Percentiles rank a stretch among this genome's conserved stretches.
phyloP scores from a whole-genome alignment of 805 yeast species.

The Spathaspora passalidarum region DNA sequence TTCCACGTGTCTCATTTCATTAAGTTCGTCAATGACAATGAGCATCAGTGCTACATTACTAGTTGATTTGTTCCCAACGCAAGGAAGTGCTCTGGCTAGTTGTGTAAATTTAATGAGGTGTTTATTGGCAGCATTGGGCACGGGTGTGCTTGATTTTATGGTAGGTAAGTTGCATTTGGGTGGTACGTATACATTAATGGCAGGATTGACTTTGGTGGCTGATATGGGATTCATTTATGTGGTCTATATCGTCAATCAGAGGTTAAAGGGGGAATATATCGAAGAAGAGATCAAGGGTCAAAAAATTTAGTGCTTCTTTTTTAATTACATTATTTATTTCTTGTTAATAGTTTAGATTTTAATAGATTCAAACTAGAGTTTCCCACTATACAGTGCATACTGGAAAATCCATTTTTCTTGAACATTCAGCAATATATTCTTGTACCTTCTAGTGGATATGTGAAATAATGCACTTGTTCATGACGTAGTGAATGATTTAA shows the following conservation, averaged over 20 bases:
- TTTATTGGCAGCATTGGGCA: constrained; percentile 63
- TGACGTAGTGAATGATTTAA: too few relatives aligned
- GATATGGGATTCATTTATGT: constrained; percentile 8
- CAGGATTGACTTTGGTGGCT: constrained; percentile 34
- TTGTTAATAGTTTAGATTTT: not conserved
- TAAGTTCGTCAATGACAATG: constrained; percentile 56
- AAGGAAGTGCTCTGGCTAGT: constrained; percentile 72
- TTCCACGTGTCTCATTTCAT: constrained; percentile 54
- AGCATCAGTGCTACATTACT: constrained; percentile 61
- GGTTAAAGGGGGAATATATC: not conserved
- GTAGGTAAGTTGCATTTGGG: constrained; percentile 56
- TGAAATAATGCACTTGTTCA: too few relatives aligned
- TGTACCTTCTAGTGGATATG: too few relatives aligned
- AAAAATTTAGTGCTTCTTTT: too few relatives aligned
- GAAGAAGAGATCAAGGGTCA: too few relatives aligned
- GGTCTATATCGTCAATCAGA: constrained; percentile 1
- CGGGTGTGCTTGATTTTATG: constrained; percentile 68
- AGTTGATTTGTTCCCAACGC: constrained; percentile 72
- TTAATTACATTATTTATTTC: not conserved
- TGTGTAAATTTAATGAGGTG: constrained; percentile 73
- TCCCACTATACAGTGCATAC: not conserved
- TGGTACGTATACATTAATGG: constrained; percentile 75
- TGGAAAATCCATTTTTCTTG: too few relatives aligned
- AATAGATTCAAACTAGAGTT: not conserved
- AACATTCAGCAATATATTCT: too few relatives aligned